These are phyloP conservation scores for Cornus kousa DNA, from an alignment of 148 eudicot genomes.

Conservation along the genomic window DNA sequence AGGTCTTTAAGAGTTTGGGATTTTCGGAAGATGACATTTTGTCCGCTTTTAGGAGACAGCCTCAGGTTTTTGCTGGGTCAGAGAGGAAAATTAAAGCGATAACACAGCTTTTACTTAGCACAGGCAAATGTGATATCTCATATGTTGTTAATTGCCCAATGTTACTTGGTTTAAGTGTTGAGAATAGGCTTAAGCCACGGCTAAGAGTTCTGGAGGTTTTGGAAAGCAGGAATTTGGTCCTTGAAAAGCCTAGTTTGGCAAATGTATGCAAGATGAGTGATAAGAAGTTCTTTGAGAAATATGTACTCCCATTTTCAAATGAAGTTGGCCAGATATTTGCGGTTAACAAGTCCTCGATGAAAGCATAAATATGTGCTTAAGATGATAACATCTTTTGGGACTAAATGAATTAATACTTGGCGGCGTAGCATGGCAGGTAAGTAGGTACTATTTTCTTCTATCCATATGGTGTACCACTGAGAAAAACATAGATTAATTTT, in stretches of 20 bases:
- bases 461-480: no score
- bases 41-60: conserved; percentile 13
- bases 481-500: neutral
- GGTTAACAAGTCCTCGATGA: neutral
- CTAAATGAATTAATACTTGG: no score
- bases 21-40: conserved; percentile 17
- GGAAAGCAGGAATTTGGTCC: conserved; percentile 13
- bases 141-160: conserved; percentile 12
- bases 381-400: no score
- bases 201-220: conserved; percentile 14
- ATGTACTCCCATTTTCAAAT: conserved; percentile 15
- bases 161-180: conserved; percentile 13
- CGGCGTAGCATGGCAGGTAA: no score
- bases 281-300: conserved; percentile 9
- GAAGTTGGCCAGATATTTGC: conserved; percentile 9
- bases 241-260: no score
- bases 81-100: no score
- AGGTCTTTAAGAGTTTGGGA: conserved; percentile 8
- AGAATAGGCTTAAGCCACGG: conserved; percentile 23
- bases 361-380: neutral
- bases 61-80: conserved; percentile 22
- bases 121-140: no score
- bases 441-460: neutral
- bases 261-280: conserved; percentile 13
- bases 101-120: no score